Conservation (phyloP, 2,329 filamentous ascomycete genomes). For the Venturia asperata region DNA sequence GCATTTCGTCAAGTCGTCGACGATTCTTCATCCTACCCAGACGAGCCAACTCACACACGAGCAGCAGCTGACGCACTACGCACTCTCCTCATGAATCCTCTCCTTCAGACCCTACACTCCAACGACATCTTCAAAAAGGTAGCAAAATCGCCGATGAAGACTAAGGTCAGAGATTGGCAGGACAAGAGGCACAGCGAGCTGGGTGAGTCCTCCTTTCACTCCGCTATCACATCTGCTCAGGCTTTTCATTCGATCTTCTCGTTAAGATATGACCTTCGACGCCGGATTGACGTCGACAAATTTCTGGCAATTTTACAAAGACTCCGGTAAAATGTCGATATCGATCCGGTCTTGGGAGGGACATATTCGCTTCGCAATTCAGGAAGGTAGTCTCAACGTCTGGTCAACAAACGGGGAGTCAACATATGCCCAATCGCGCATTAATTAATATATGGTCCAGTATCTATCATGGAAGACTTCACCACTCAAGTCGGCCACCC, state of each 20-base stretch:
- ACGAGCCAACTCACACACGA: slow-evolving; percentile 1
- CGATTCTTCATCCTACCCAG: neutral
- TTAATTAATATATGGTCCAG: neutral
- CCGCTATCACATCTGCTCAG: neutral
- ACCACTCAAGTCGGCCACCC: neutral
- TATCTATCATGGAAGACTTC: slow-evolving; percentile 9
- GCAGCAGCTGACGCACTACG: slow-evolving; percentile 5
- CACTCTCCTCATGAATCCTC: neutral
- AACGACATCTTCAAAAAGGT: neutral
- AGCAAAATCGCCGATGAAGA: neutral
- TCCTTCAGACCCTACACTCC: neutral
- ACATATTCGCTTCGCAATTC: neutral
- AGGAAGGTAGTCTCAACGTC: no score
- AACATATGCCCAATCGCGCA: no score
- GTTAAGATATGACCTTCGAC: neutral
- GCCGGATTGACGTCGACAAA: neutral
- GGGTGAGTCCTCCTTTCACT: neutral
- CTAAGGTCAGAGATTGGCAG: slow-evolving; percentile 8
- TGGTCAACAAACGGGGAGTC: neutral
- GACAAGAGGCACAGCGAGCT: slow-evolving; percentile 6
- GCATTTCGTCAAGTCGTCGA: slow-evolving; percentile 2
- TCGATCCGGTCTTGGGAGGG: neutral
- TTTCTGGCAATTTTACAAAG: neutral
- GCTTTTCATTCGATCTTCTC: no score
- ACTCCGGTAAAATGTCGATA: neutral